Evolutionary conservation across 306 rosid species (phyloP).

Genomic region (Vigna nakashimae): DNA sequence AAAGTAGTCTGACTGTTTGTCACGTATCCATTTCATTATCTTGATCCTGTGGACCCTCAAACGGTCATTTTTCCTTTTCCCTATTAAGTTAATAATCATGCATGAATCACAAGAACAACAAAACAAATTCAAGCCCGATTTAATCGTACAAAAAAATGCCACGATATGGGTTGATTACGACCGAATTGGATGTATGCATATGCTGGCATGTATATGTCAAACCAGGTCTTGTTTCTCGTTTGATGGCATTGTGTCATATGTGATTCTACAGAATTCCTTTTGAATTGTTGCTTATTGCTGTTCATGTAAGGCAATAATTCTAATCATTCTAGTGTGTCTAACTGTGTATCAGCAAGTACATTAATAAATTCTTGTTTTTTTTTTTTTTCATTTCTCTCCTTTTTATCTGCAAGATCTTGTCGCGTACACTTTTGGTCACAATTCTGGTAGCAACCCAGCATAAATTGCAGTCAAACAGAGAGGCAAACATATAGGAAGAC

Average conservation of each 20-base stretch:
- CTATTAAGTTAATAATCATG: slow-evolving; percentile 14
- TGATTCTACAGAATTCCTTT: slow-evolving; percentile 41
- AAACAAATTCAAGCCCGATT: slow-evolving; percentile 35
- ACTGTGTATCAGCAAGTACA: background rate
- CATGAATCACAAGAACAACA: slow-evolving; percentile 22
- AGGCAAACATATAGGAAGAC: slow-evolving; percentile 55
- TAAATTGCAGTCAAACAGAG: slow-evolving; percentile 62
- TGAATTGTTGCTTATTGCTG: slow-evolving; percentile 44
- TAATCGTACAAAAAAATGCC: slow-evolving; percentile 33
- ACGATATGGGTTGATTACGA: slow-evolving; percentile 41
- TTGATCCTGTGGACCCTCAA: slow-evolving; percentile 65
- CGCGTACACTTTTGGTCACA: slow-evolving; percentile 62
- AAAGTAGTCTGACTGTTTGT: slow-evolving; percentile 49
- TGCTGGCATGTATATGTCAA: slow-evolving; percentile 38
- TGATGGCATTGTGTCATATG: slow-evolving; percentile 46
- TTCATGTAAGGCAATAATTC: slow-evolving; percentile 40
- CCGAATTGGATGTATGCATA: slow-evolving; percentile 23
- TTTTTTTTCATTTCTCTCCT: slow-evolving; percentile 40
- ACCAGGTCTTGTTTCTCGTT: slow-evolving; percentile 54
- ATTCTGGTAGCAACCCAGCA: slow-evolving; percentile 65
- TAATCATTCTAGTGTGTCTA: slow-evolving; percentile 31
- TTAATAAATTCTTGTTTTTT: slow-evolving; percentile 15
- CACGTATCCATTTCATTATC: slow-evolving; percentile 59
- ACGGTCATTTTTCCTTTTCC: background rate
- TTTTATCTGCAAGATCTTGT: slow-evolving; percentile 62